phyloP scores from a whole-genome alignment of 768 basidiomycete genomes.

The Wakefieldia striispora region DNA sequence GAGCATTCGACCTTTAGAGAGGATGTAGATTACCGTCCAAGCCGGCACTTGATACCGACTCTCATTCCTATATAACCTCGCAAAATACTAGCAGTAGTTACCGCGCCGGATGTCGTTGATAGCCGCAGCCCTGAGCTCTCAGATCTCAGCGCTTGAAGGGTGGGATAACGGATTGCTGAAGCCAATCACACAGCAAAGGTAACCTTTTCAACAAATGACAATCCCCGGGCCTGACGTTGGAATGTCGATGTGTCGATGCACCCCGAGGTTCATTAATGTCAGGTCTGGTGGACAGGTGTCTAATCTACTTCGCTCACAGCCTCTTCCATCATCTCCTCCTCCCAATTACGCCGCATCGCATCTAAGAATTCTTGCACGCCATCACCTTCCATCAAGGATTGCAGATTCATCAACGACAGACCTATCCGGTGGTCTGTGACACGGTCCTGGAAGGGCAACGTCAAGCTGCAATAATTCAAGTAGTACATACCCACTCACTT shows the following conservation, averaged over 20 bases:
- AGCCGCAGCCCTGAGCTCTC: no score
- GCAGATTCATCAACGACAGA: slow-evolving; percentile 66
- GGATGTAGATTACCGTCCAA: slow-evolving; percentile 59
- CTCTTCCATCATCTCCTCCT: slow-evolving; percentile 56
- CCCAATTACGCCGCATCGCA: slow-evolving; percentile 53
- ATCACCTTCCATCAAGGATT: slow-evolving; percentile 64
- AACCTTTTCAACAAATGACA: no score
- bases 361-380: slow-evolving; percentile 56
- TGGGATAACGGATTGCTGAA: no score
- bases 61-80: no score
- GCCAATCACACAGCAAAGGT: no score
- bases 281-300: not conserved
- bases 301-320: slow-evolving; percentile 34
- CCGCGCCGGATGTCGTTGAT: no score
- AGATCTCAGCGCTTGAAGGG: no score
- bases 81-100: no score
- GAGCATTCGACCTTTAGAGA: slow-evolving; percentile 85
- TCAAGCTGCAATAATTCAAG: not conserved
- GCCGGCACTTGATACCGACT: no score
- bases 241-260: no score
- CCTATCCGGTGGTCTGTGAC: slow-evolving; percentile 92
- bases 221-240: no score
- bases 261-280: no score
- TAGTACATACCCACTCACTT: slow-evolving; percentile 40
- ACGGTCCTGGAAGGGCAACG: slow-evolving; percentile 57